Evolutionary conservation across 352 stramenopile genomes (phyloP).

Genomic region (Plasmopara halstedii): DNA sequence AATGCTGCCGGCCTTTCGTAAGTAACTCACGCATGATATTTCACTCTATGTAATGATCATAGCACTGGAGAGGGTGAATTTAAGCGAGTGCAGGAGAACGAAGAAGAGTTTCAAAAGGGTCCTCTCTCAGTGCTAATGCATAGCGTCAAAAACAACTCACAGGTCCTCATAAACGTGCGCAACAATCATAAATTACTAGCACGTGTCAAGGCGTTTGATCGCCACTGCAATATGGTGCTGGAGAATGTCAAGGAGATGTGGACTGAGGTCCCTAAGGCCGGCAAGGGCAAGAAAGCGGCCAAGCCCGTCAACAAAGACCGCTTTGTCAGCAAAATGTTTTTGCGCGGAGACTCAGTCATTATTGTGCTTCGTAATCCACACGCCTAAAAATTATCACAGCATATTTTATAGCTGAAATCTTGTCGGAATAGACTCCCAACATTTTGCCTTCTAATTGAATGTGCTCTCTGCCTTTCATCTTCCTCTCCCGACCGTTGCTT

Average conservation of each 20-base stretch:
- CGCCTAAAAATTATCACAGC: constrained; percentile 33
- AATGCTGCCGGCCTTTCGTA: neutral
- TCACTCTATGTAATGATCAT: too few species aligned
- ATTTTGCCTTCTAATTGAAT: neutral
- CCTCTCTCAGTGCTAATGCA: constrained; percentile 97
- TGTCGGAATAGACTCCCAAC: constrained; percentile 25
- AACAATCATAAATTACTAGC: constrained; percentile 99
- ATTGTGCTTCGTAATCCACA: constrained; percentile 97
- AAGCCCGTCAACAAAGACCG: constrained; percentile 98
- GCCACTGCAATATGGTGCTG: constrained; percentile 99
- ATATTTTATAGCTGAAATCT: constrained; percentile 17
- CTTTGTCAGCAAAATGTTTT: constrained; percentile 99
- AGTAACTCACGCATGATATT: constrained; percentile 4
- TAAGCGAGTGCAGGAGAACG: constrained; percentile 83
- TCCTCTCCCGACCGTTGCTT: constrained; percentile 5
- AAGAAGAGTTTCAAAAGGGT: constrained; percentile 94
- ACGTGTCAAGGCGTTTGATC: constrained; percentile 99
- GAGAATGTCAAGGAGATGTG: constrained; percentile 99
- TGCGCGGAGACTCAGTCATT: constrained; percentile 99
- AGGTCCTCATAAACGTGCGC: constrained; percentile 99
- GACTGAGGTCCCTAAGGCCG: constrained; percentile 97
- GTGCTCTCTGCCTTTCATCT: constrained; percentile 3
- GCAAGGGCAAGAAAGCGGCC: constrained; percentile 93
- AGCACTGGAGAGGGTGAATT: constrained; percentile 47
- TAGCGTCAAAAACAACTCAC: constrained; percentile 96